Evolutionary conservation across 1,139 yeast genomes (phyloP).

Genomic region (Pichia sp.): DNA sequence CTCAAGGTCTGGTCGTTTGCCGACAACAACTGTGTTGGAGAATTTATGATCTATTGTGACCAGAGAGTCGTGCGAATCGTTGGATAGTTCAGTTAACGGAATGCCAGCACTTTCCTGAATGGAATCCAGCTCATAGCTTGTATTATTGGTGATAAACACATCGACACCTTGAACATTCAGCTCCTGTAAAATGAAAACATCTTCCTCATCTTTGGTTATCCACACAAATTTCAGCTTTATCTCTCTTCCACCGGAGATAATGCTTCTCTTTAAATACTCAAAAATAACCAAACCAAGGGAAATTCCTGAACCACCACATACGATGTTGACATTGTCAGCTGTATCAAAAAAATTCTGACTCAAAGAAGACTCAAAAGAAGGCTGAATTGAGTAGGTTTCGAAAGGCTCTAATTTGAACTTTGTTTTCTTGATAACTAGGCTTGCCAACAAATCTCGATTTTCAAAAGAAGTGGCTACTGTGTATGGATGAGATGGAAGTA

Average conservation of each 20-base stretch:
- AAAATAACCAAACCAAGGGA: slow-evolving; percentile 67
- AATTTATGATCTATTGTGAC: slow-evolving; percentile 9
- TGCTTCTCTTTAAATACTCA: slow-evolving; percentile 35
- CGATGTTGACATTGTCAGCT: slow-evolving; percentile 50
- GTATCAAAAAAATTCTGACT: slow-evolving; percentile 37
- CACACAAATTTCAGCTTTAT: slow-evolving; percentile 40
- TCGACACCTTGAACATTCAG: slow-evolving; percentile 34
- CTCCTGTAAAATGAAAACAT: slow-evolving; percentile 39
- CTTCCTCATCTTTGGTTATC: slow-evolving; percentile 47
- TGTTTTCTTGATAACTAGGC: slow-evolving; percentile 35
- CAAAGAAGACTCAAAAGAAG: slow-evolving; percentile 34
- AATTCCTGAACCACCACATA: slow-evolving; percentile 87
- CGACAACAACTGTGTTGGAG: slow-evolving; percentile 10
- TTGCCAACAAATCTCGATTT: slow-evolving; percentile 26
- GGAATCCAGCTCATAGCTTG: slow-evolving; percentile 9
- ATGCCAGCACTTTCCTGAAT: slow-evolving; percentile 5
- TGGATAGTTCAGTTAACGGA: slow-evolving; percentile 6
- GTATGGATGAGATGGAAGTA: slow-evolving; percentile 73
- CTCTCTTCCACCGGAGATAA: slow-evolving; percentile 22
- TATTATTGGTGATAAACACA: slow-evolving; percentile 34
- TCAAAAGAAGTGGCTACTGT: slow-evolving; percentile 72
- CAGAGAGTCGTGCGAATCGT: slow-evolving; percentile 11
- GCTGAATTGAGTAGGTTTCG: slow-evolving; percentile 38
- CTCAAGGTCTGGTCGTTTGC: slow-evolving; percentile 37
- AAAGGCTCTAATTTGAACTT: slow-evolving; percentile 35